phyloP scores from a whole-genome alignment of 116 monocot genomes.

The Iris pallida region DNA sequence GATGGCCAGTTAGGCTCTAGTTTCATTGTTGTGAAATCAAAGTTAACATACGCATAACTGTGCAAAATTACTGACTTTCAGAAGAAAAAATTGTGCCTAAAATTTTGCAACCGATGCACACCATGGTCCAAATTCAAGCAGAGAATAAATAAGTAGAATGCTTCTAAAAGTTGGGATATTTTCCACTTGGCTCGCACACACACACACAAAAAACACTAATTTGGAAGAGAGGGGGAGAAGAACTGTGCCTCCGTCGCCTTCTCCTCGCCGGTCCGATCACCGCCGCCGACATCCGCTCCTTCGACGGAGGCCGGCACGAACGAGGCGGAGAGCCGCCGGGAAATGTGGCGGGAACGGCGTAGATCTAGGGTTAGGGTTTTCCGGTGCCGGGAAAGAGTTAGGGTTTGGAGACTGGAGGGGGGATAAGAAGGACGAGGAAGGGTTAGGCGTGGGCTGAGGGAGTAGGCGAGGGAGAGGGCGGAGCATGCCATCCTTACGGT shows the following conservation, averaged over 20 bases:
- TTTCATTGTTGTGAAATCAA: too few species aligned
- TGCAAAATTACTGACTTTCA: too few species aligned
- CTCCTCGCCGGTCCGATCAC: constrained; percentile 8
- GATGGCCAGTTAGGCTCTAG: too few species aligned
- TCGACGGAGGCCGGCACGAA: constrained; percentile 20
- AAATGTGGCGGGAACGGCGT: not conserved
- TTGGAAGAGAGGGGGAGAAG: too few species aligned
- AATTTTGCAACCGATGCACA: too few species aligned
- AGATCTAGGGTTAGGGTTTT: not conserved
- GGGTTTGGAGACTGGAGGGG: not conserved
- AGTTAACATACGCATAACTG: too few species aligned
- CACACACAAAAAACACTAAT: too few species aligned
- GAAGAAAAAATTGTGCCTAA: too few species aligned
- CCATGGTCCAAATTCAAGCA: too few species aligned
- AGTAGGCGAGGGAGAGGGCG: constrained; percentile 5
- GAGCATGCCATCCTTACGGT: not conserved
- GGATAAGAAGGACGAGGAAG: constrained; percentile 1
- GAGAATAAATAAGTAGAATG: too few species aligned
- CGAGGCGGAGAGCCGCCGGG: constrained; percentile 12
- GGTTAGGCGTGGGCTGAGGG: constrained; percentile 7
- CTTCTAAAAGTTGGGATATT: too few species aligned
- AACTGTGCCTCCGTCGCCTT: constrained; percentile 6
- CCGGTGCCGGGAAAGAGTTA: not conserved
- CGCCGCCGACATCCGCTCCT: not conserved
- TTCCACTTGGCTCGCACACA: too few species aligned